A percentile compares a stretch with the other conserved stretches of the same genome.
Conservation (phyloP, 163 green algal genomes). For the Volvox carteri region DNA sequence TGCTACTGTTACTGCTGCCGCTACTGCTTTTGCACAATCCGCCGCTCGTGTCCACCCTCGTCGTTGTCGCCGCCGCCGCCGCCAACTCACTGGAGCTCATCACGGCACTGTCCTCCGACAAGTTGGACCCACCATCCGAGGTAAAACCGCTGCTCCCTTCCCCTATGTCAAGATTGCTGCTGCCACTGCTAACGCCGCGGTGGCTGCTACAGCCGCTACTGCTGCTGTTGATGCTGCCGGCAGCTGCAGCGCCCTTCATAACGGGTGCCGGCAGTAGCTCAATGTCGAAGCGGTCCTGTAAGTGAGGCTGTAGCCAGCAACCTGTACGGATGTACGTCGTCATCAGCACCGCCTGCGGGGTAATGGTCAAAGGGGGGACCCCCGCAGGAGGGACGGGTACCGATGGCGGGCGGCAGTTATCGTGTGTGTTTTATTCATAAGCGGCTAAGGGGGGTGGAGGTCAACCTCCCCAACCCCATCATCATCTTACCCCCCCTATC, state of each 20-base stretch:
- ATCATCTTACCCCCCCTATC: too few relatives aligned
- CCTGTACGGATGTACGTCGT: slow-evolving; percentile 70
- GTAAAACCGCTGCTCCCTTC: background rate
- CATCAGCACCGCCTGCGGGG: slow-evolving; percentile 66
- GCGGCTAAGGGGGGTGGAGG: too few relatives aligned
- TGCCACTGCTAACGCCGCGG: background rate
- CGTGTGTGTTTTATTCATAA: too few relatives aligned
- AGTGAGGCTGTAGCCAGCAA: slow-evolving; percentile 69
- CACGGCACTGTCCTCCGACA: too few relatives aligned
- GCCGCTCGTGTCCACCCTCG: too few relatives aligned
- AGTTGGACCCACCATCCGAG: too few relatives aligned
- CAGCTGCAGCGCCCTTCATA: background rate
- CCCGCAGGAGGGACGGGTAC: too few relatives aligned
- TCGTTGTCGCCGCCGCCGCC: too few relatives aligned
- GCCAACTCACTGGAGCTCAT: too few relatives aligned
- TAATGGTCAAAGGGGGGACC: too few relatives aligned
- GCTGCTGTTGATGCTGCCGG: background rate
- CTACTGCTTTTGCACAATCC: background rate
- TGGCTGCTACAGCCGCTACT: slow-evolving; percentile 14
- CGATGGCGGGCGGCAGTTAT: too few relatives aligned
- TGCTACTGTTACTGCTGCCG: slow-evolving; percentile 26
- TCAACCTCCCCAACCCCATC: too few relatives aligned
- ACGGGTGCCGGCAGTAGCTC: slow-evolving; percentile 51
- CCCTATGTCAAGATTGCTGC: background rate
- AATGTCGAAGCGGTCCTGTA: slow-evolving; percentile 63